These are phyloP conservation scores for Sideroxylon spinosum DNA, from an alignment of 179 eudicot species.

Conservation along the genomic window DNA sequence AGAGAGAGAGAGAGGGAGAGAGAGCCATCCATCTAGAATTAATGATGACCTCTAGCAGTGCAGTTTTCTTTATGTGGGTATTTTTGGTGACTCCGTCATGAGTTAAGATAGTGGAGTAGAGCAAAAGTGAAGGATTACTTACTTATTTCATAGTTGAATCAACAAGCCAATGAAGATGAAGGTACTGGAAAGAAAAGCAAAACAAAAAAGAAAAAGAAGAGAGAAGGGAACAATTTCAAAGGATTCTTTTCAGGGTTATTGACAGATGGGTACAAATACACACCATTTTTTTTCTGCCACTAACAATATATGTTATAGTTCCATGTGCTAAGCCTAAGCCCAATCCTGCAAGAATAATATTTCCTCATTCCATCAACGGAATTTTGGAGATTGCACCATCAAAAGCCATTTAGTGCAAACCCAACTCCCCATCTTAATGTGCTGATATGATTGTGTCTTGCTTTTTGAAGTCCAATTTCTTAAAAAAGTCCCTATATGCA, in stretches of 20 bases:
- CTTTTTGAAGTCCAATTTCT: neutral
- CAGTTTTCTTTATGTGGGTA: neutral
- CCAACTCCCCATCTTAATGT: slow-evolving; percentile 3
- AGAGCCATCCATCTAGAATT: neutral
- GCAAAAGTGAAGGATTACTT: slow-evolving; percentile 4
- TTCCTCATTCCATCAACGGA: neutral
- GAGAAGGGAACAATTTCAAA: neutral
- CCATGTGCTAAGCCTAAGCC: neutral
- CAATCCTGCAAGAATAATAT: neutral
- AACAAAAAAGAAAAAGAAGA: neutral
- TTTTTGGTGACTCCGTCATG: neutral
- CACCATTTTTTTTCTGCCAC: neutral
- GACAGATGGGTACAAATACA: no score
- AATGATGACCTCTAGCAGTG: neutral
- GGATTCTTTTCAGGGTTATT: neutral
- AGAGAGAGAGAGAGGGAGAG: neutral
- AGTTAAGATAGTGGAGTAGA: slow-evolving; percentile 9
- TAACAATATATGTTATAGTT: neutral
- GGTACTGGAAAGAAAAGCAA: neutral
- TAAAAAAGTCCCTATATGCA: neutral
- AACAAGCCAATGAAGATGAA: slow-evolving; percentile 4
- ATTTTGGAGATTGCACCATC: neutral
- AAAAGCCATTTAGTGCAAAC: slow-evolving; percentile 11
- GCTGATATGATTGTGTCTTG: slow-evolving; percentile 1
- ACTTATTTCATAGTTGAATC: slow-evolving; percentile 10